Base-by-base conservation (phyloP, 495 filamentous ascomycete species). In the Daldinia concentrica region DNA sequence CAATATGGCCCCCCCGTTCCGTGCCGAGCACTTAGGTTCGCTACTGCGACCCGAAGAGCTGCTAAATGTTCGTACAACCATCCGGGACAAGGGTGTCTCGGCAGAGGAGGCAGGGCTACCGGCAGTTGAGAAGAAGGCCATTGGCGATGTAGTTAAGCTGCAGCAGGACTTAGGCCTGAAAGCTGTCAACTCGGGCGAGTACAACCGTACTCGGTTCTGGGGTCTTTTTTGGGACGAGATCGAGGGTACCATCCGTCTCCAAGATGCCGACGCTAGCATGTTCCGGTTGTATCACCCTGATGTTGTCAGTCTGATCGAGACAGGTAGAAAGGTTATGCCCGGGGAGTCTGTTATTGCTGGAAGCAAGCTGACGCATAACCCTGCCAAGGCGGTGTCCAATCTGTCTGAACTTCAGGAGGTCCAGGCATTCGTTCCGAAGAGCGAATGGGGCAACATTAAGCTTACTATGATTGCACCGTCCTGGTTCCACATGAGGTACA, bases 11-110 rank as follows among this genome's bases (percentile, higher is more conserved):
- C 90, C 91, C 50, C 92, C 93, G 17, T 95, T 93, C 81, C 87
- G 91, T 68, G 93, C 92, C 52, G 93, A 95, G 83, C 92, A 95
- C 74, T 82, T 97, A 69, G 93, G 93, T 71, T 94, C 91, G 30
- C 87, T 95, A 22, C 87, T 94, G 22, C 89, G 93, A 17, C 92
- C 92, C 43, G 79, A 91, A 45, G 74, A 86, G 29, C 86, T 95
- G 4, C 85, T 94, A 57, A 77, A 86, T 11, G 85, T 84, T 54
- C 90, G 91, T 71, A 83, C 85, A 37, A 75, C 79, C 17, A 81
- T 90, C 69, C 84, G 87, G 54, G 82, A 87, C n/a, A 86, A 84
- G 69, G 89, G 90, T 66, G 78, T 86, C 26, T 81, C 80, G 14
- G 72, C 85, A 54, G 85, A 89, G 55, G 82, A 86, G 56, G 78